Evolutionary conservation across 75 land plant species (phyloP).

Genomic region (Pinus albicaulis): DNA sequence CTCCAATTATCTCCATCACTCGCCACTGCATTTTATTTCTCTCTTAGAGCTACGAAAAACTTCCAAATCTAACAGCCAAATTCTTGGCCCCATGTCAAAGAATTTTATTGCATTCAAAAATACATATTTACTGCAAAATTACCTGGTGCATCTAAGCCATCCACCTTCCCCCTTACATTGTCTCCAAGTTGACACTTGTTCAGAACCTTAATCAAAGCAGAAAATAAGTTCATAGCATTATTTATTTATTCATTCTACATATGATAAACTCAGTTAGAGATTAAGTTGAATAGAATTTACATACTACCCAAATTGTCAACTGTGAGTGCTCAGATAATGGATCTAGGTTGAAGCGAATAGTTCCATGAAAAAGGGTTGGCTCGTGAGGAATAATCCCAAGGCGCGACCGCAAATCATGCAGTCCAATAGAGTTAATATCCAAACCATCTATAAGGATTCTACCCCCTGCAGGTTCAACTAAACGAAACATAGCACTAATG

Average conservation of each 20-base stretch:
- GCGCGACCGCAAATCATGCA: conserved; percentile 50
- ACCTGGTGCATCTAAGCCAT: conserved; percentile 16
- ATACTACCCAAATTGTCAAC: conserved; percentile 39
- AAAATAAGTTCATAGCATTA: not conserved
- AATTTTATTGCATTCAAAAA: not conserved
- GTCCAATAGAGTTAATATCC: conserved; percentile 36
- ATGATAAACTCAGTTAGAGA: no score
- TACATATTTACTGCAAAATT: not conserved
- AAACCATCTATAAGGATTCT: conserved; percentile 39
- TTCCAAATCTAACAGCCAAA: not conserved
- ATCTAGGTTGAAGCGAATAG: conserved; percentile 41
- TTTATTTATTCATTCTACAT: no score
- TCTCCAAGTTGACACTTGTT: conserved; percentile 48
- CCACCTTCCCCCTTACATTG: conserved; percentile 16
- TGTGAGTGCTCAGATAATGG: conserved; percentile 36
- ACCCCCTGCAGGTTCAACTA: conserved; percentile 55
- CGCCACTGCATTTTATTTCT: conserved; percentile 12
- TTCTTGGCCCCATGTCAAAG: not conserved
- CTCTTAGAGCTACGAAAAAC: not conserved
- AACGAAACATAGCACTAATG: conserved; percentile 46
- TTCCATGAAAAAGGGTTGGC: conserved; percentile 42
- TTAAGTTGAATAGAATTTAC: not conserved
- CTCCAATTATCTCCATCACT: conserved; percentile 41
- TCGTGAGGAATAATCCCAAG: conserved; percentile 23
- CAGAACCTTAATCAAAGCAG: conserved; percentile 20